phyloP scores from a whole-genome alignment of 2,329 filamentous ascomycete species.

The Alternaria incomplexa region DNA sequence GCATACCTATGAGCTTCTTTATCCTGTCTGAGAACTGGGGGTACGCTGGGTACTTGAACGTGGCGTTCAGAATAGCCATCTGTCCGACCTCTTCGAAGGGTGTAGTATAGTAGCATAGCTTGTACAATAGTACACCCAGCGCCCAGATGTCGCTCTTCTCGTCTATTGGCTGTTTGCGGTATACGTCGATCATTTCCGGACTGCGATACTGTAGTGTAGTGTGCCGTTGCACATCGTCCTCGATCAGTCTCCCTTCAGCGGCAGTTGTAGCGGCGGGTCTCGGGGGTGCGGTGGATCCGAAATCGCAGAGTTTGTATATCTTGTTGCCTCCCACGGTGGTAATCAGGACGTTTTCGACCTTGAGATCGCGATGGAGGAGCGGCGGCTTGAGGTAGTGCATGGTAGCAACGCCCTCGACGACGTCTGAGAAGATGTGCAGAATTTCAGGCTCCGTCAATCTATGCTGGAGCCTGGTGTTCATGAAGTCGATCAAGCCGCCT shows the following conservation, averaged over 20 bases:
- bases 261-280: conserved; percentile 84
- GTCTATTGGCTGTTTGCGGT: conserved; percentile 93
- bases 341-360: conserved; percentile 98
- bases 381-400: conserved; percentile 99
- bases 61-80: conserved; percentile 95
- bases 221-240: conserved; percentile 96
- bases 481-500: conserved; percentile 96
- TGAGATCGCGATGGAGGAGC: conserved; percentile 89
- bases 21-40: conserved; percentile 88
- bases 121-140: conserved; percentile 91
- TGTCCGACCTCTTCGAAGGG: conserved; percentile 98
- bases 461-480: conserved; percentile 97
- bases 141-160: conserved; percentile 99
- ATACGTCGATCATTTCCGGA: conserved; percentile 98
- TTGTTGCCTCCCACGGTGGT: conserved; percentile 68
- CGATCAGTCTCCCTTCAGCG: conserved; percentile 86
- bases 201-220: conserved; percentile 97
- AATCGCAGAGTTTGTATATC: conserved; percentile 96
- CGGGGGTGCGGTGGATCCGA: conserved; percentile 87
- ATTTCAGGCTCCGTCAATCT: conserved; percentile 97
- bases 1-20: conserved; percentile 84
- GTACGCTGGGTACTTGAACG: conserved; percentile 87
- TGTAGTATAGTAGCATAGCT: conserved; percentile 98
- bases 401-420: conserved; percentile 93
- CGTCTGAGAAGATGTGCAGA: conserved; percentile 93